Conservation (phyloP, 176 grass and related monocot genomes). For the Hsuehochloa calcarea region DNA sequence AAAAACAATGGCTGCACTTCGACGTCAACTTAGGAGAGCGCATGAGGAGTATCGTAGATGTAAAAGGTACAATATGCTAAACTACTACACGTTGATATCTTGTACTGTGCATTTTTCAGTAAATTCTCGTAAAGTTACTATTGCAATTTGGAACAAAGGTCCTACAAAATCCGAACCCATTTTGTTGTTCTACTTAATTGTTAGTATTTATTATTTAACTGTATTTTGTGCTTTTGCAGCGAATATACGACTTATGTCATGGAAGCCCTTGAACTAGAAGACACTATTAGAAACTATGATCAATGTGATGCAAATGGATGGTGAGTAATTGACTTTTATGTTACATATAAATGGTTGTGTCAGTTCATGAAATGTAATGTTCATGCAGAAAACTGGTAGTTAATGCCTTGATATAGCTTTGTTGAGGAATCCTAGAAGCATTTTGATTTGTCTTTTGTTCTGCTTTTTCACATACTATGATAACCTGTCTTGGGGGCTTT, state of each 20-base stretch:
- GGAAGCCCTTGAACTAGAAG: slow-evolving; percentile 96
- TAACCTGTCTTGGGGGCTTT: background rate
- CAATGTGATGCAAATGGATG: slow-evolving; percentile 86
- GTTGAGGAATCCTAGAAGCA: background rate
- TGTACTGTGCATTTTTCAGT: background rate
- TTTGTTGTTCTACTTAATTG: background rate
- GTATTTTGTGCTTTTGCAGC: slow-evolving; percentile 46
- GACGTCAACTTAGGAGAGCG: slow-evolving; percentile 87
- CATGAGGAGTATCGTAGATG: slow-evolving; percentile 96
- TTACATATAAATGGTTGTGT: background rate
- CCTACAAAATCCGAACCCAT: background rate
- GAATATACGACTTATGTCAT: slow-evolving; percentile 93
- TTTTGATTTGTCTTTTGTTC: slow-evolving; percentile 11
- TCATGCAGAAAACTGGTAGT: background rate
- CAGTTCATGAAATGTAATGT: background rate
- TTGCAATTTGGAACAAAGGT: background rate
- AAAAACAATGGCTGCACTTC: slow-evolving; percentile 93
- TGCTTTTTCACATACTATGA: background rate
- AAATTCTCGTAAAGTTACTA: background rate
- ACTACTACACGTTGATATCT: background rate
- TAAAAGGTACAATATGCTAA: slow-evolving; percentile 65
- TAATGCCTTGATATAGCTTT: background rate
- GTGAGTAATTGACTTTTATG: slow-evolving; percentile 48
- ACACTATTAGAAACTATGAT: slow-evolving; percentile 92
- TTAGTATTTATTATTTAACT: slow-evolving; percentile 16